Base-by-base conservation (phyloP, 1,139 yeast species). In the Saccharomyces hybrid region DNA sequence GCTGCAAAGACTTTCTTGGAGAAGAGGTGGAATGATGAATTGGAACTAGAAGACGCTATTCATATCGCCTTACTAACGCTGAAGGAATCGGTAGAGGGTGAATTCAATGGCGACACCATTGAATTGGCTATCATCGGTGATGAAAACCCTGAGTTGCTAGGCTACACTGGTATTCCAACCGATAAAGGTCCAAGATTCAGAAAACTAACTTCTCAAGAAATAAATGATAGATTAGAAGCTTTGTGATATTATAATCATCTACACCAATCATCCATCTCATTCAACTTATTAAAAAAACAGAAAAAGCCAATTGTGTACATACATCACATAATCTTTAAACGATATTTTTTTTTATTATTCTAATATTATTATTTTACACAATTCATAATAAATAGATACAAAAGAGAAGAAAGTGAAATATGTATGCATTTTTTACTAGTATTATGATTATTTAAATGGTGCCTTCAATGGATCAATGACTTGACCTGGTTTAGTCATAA, bases 61-160 rank as follows among this genome's bases (percentile, higher is more conserved):
- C 99, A 95, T 71, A 95, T 93, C 67, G 97, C 99, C 0, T 78
- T 95, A 53, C 77, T 95, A 64, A 95, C 99, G 3, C 78, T 95
- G 70, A 95, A 95, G 73, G 99, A 95, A 73, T 84, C 96, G 26
- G 95, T 95, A 53, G 99, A 95, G 72, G 99, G 99, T 56, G 99
- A 95, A 68, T 88, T 95, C 82, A 89, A 88, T 58, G 98, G 98
- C 50, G 95, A 90, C 61, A 91, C 96, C 55, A 93, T 95, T 63
- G 99, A 95, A 72, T 88, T 95, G 60, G 88, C 95, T 28, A 79
- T 95, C 47, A 83, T 93, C 54, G 91, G 96, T 58, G 88, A 83
- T 53, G 87, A 96, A 48, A 86, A 89, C 64, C 90, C 87, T 59
- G 84, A 86, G 55, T 70, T 85, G 68, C 79, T 91, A 62, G 97